Conservation (phyloP, 176 grass and related monocot genomes). For the Raddia distichophylla region DNA sequence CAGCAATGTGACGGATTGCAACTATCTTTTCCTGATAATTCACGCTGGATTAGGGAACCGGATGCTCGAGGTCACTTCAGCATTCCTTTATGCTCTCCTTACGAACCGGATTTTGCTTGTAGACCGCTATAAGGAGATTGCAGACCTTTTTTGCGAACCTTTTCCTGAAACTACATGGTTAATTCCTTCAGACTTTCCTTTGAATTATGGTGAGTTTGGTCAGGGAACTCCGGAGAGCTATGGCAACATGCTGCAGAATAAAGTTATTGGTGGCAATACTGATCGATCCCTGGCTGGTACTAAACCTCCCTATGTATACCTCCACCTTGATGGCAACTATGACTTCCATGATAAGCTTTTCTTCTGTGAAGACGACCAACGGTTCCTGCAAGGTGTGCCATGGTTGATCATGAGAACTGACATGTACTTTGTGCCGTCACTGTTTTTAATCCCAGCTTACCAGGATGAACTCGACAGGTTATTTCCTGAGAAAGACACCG, state of each 20-base stretch:
- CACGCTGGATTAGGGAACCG: conserved; percentile 72
- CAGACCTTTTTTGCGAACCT: conserved; percentile 76
- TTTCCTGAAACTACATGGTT: conserved; percentile 76
- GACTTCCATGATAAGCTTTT: conserved; percentile 65
- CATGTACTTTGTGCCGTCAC: conserved; percentile 64
- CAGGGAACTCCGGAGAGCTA: conserved; percentile 53
- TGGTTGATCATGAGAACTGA: conserved; percentile 74
- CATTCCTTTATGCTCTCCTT: conserved; percentile 67
- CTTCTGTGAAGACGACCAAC: conserved; percentile 74
- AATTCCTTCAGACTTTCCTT: conserved; percentile 70
- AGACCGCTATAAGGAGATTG: conserved; percentile 63
- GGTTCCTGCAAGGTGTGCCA: conserved; percentile 56
- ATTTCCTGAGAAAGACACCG: conserved; percentile 70
- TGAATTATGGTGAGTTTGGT: conserved; percentile 47
- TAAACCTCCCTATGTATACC: conserved; percentile 50
- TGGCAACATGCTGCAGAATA: conserved; percentile 67
- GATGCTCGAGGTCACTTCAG: conserved; percentile 68
- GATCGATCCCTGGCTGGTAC: conserved; percentile 39
- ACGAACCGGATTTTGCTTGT: conserved; percentile 72
- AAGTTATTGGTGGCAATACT: conserved; percentile 36
- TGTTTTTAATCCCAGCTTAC: conserved; percentile 67
- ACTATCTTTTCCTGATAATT: conserved; percentile 60
- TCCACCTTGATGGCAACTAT: conserved; percentile 61
- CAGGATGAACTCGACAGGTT: conserved; percentile 58
- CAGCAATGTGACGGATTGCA: conserved; percentile 55